phyloP scores from a whole-genome alignment of 2,329 filamentous ascomycete species.

The Calonectria hongkongensis region DNA sequence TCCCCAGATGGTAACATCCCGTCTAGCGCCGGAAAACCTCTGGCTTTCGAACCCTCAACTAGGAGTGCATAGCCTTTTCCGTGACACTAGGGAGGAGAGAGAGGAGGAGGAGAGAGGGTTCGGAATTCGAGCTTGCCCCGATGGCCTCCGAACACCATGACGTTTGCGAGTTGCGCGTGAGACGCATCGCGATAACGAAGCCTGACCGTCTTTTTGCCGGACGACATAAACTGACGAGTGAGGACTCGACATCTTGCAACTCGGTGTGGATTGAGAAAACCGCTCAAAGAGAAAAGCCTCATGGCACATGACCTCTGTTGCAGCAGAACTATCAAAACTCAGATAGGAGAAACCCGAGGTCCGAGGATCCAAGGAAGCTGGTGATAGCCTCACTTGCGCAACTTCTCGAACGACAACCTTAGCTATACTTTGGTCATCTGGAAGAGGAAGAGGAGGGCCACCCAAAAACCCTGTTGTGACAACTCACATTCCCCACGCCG shows the following conservation, averaged over 20 bases:
- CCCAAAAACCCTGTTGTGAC: conserved; percentile 8
- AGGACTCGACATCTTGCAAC: conserved; percentile 19
- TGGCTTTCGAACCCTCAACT: background rate
- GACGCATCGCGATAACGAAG: conserved; percentile 17
- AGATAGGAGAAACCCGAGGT: conserved; percentile 9
- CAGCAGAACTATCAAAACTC: background rate
- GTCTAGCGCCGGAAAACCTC: conserved; percentile 7
- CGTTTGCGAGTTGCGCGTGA: conserved; percentile 15
- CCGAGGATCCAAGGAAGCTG: conserved; percentile 12
- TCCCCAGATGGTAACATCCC: conserved; percentile 21
- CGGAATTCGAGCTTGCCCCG: conserved; percentile 11
- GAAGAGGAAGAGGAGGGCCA: background rate
- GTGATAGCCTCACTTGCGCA: background rate
- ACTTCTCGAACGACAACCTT: background rate
- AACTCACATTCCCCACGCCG: conserved; percentile 14
- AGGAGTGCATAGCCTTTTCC: background rate
- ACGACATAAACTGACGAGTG: conserved; percentile 3
- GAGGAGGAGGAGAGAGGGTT: background rate
- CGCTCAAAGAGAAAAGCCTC: conserved; percentile 16
- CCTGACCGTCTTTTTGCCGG: conserved; percentile 17
- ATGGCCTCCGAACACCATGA: background rate
- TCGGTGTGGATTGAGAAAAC: conserved; percentile 16
- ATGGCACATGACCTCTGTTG: conserved; percentile 3
- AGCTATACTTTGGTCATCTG: conserved; percentile 2
- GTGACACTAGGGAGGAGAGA: background rate